Evolutionary conservation across 805 yeast genomes (phyloP).

Genomic region (Metschnikowia dekortorum): DNA sequence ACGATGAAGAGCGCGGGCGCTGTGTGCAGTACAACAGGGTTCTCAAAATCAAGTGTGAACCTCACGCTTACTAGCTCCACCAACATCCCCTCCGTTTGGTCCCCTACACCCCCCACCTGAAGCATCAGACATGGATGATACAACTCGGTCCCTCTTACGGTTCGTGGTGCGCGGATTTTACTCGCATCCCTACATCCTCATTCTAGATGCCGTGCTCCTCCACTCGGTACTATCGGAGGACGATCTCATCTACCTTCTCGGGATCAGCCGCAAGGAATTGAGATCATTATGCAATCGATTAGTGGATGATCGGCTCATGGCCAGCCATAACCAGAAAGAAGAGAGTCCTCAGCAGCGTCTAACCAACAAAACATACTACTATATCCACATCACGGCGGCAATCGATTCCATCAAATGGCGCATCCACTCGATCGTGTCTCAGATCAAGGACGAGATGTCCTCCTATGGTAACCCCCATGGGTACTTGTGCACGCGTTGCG

Average conservation of each 20-base stretch:
- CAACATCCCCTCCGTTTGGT: background rate
- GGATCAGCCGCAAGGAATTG: slow-evolving; percentile 81
- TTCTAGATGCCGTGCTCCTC: slow-evolving; percentile 79
- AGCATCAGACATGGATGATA: slow-evolving; percentile 32
- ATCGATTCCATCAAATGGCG: slow-evolving; percentile 97
- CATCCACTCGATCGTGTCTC: slow-evolving; percentile 77
- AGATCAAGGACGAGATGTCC: slow-evolving; percentile 75
- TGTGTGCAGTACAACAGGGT: slow-evolving; percentile 1
- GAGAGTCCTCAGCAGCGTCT: slow-evolving; percentile 55
- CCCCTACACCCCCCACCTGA: background rate
- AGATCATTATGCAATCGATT: slow-evolving; percentile 76
- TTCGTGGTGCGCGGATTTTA: slow-evolving; percentile 86
- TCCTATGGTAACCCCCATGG: slow-evolving; percentile 91
- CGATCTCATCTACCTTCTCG: slow-evolving; percentile 74
- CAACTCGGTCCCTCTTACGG: slow-evolving; percentile 55
- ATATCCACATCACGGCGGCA: slow-evolving; percentile 85
- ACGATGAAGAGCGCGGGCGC: background rate
- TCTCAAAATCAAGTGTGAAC: background rate
- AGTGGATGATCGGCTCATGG: slow-evolving; percentile 77
- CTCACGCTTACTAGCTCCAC: background rate
- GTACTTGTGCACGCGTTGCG: slow-evolving; percentile 83
- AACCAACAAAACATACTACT: slow-evolving; percentile 75
- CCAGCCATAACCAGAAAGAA: slow-evolving; percentile 67
- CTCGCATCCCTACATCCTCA: slow-evolving; percentile 73
- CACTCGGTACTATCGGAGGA: slow-evolving; percentile 93